These are phyloP conservation scores for Colletotrichum limetticola DNA, from an alignment of 2,329 filamentous ascomycete species.

Conservation along the genomic window DNA sequence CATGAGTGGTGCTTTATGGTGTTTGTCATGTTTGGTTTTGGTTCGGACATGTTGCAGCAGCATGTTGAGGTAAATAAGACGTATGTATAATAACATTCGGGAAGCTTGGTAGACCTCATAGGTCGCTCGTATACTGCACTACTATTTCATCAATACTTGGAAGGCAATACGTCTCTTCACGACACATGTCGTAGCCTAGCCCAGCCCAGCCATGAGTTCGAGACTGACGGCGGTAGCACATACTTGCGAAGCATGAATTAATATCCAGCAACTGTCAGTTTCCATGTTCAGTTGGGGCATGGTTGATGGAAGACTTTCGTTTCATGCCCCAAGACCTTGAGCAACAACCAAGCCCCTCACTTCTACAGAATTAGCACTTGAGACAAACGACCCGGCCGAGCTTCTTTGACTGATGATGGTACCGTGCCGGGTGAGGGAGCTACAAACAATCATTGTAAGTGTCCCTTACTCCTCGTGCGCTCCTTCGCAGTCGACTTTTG, in stretches of 20 bases:
- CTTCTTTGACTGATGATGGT: not conserved
- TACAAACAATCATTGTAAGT: not conserved
- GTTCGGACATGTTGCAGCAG: not conserved
- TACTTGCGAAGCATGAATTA: no score
- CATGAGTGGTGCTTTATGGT: not conserved
- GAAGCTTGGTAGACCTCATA: not conserved
- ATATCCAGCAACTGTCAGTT: no score
- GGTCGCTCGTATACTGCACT: no score
- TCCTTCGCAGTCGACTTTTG: not conserved
- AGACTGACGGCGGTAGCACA: no score
- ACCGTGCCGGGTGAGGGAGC: not conserved
- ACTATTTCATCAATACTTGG: no score
- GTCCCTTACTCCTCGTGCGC: not conserved
- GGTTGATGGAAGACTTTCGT: not conserved
- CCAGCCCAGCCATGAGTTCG: no score
- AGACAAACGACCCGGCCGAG: not conserved
- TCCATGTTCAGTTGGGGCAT: no score
- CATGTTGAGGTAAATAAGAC: not conserved
- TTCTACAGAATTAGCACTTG: not conserved
- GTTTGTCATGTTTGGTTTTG: not conserved
- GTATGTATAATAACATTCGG: not conserved
- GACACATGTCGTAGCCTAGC: no score
- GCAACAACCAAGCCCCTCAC: not conserved
- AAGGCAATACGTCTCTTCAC: no score
- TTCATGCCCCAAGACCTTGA: not conserved